phyloP scores from a whole-genome alignment of 225 moss, liverwort and hornwort genomes.

The Antitrichia curtipendula region DNA sequence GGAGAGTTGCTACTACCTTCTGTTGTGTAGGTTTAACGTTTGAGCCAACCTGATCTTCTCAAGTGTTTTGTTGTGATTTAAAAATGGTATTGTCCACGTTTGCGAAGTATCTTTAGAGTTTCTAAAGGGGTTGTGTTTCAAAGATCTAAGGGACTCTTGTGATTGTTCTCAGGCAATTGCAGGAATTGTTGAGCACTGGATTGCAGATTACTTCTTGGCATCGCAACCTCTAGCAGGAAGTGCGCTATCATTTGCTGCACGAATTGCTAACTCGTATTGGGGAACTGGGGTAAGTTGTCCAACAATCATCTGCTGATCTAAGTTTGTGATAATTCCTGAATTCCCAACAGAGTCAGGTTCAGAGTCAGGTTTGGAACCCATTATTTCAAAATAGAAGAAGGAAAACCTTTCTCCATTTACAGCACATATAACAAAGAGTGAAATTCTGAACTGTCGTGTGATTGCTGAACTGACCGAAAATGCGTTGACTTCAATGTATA shows the following conservation, averaged over 20 bases:
- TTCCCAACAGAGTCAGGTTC: background rate
- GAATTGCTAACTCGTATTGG: constrained; percentile 75
- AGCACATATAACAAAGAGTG: background rate
- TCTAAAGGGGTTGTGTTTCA: background rate
- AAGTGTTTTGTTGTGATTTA: background rate
- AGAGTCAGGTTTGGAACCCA: background rate
- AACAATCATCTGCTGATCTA: background rate
- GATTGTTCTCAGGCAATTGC: constrained; percentile 61
- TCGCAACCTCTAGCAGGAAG: constrained; percentile 74
- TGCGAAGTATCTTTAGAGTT: background rate
- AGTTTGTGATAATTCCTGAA: background rate
- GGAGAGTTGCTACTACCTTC: background rate
- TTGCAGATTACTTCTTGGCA: constrained; percentile 81
- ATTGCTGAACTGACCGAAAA: background rate
- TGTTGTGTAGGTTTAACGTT: background rate
- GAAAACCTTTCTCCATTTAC: background rate
- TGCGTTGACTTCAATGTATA: background rate
- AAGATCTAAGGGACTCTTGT: background rate
- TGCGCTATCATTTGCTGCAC: constrained; percentile 55
- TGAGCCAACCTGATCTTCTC: background rate
- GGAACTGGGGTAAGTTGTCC: constrained; percentile 55
- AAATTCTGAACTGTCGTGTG: background rate
- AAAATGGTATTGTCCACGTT: background rate
- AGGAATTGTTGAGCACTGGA: constrained; percentile 86
- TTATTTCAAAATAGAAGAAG: background rate